Evolutionary conservation across 2,329 filamentous ascomycete species (phyloP).

Genomic region (Claviceps pusilla): DNA sequence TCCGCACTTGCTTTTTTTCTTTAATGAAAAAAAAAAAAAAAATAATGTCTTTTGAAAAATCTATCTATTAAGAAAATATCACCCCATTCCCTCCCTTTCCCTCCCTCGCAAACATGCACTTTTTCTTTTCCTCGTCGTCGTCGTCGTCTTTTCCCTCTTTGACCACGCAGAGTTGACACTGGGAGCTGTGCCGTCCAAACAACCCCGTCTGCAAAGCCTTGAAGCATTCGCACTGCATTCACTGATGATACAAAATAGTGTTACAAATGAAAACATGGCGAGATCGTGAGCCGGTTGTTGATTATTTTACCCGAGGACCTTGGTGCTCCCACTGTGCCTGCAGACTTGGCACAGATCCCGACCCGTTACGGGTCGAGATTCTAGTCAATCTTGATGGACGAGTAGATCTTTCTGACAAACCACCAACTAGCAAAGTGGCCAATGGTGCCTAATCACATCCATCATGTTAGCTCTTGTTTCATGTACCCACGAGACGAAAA

Average conservation of each 20-base stretch:
- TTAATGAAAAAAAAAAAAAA: not conserved
- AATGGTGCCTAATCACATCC: slow-evolving; percentile 55
- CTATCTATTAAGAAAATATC: not conserved
- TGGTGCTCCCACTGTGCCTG: too few relatives aligned
- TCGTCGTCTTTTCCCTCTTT: not conserved
- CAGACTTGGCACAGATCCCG: too few relatives aligned
- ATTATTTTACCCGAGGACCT: not conserved
- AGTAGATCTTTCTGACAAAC: slow-evolving; percentile 87
- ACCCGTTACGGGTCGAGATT: not conserved
- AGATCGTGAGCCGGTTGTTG: not conserved
- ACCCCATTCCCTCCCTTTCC: too few relatives aligned
- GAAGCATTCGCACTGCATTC: slow-evolving; percentile 8
- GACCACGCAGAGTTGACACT: not conserved
- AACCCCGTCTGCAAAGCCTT: not conserved
- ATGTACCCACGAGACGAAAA: not conserved
- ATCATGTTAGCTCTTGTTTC: slow-evolving; percentile 20
- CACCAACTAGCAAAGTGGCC: slow-evolving; percentile 91
- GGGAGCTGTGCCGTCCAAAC: not conserved
- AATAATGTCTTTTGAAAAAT: not conserved
- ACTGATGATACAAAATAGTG: slow-evolving; percentile 17
- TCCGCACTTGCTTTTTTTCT: not conserved
- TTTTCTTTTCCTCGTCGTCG: not conserved
- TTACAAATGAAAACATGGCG: slow-evolving; percentile 10
- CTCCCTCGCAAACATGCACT: not conserved
- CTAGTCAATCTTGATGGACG: slow-evolving; percentile 95